phyloP scores from a whole-genome alignment of 2,329 filamentous ascomycete genomes.

The Curvularia verruculosa region DNA sequence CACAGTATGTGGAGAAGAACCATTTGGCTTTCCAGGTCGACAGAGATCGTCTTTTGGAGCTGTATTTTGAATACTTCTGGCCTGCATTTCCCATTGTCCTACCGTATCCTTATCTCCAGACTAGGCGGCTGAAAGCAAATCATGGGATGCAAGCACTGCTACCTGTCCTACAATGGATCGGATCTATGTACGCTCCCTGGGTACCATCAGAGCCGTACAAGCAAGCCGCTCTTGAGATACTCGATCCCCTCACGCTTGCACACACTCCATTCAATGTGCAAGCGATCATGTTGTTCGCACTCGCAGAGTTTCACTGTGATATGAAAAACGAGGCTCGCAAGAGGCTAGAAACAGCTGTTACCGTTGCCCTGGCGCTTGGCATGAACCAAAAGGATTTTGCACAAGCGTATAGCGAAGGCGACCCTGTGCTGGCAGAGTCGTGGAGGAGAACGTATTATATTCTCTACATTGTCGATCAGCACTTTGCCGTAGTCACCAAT shows the following conservation, averaged over 20 bases:
- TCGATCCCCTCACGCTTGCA: conserved; percentile 26
- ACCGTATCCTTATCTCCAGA: conserved; percentile 51
- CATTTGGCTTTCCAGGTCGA: conserved; percentile 33
- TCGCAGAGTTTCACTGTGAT: conserved; percentile 81
- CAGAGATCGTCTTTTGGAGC: conserved; percentile 35
- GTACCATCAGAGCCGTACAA: conserved; percentile 37
- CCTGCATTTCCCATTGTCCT: conserved; percentile 61
- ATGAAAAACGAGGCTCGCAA: conserved; percentile 69
- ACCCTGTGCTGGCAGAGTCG: conserved; percentile 76
- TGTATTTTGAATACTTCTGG: conserved; percentile 57
- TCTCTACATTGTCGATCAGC: conserved; percentile 74
- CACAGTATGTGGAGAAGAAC: conserved; percentile 10
- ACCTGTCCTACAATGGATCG: conserved; percentile 40
- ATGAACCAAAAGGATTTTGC: conserved; percentile 77
- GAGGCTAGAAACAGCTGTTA: conserved; percentile 69
- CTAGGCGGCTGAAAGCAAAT: conserved; percentile 19
- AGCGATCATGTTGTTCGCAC: conserved; percentile 74
- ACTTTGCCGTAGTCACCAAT: conserved; percentile 79
- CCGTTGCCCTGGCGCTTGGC: conserved; percentile 75
- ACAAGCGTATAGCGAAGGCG: conserved; percentile 64
- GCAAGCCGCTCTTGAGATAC: conserved; percentile 25
- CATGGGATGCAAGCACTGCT: conserved; percentile 35
- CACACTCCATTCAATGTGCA: conserved; percentile 67
- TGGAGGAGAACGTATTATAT: conserved; percentile 91
- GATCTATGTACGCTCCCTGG: conserved; percentile 43